Conservation (phyloP, 805 yeast genomes). For the Saccharomycopsis javanensis region DNA sequence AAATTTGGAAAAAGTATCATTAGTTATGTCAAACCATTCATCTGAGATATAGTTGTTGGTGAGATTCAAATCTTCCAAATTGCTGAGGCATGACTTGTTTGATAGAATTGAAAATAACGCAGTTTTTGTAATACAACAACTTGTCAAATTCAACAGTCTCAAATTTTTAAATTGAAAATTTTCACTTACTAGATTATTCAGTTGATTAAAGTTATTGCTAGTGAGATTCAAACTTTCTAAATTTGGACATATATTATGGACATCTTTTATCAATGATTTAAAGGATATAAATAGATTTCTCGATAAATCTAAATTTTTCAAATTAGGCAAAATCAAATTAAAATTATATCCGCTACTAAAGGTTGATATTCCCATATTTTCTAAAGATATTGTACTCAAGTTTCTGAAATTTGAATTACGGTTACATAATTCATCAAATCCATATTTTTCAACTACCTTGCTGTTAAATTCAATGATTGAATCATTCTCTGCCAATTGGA, state of each 20-base stretch:
- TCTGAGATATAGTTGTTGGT: slow-evolving; percentile 9
- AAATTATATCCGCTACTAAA: not conserved
- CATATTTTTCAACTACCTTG: slow-evolving; percentile 52
- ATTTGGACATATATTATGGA: slow-evolving; percentile 27
- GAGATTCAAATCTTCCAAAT: slow-evolving; percentile 6
- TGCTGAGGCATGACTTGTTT: not conserved
- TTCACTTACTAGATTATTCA: not conserved
- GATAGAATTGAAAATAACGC: slow-evolving; percentile 1
- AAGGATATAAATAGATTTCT: slow-evolving; percentile 44
- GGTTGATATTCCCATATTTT: slow-evolving; percentile 17
- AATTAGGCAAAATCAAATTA: slow-evolving; percentile 20
- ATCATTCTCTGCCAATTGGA: slow-evolving; percentile 1
- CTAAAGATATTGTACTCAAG: slow-evolving; percentile 43
- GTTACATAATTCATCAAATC: slow-evolving; percentile 48
- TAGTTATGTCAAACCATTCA: slow-evolving; percentile 3
- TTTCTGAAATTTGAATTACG: slow-evolving; percentile 38
- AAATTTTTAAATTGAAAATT: not conserved
- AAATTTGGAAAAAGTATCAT: not conserved
- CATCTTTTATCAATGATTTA: slow-evolving; percentile 30
- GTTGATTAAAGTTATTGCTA: slow-evolving; percentile 20
- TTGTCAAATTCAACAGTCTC: slow-evolving; percentile 20
- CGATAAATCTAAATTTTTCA: slow-evolving; percentile 45
- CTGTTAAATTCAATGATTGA: slow-evolving; percentile 39
- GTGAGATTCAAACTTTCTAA: slow-evolving; percentile 28
- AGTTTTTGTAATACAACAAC: slow-evolving; percentile 11